Conservation (phyloP, 192 early-diverging fungal genomes). For the Coemansia sp. region DNA sequence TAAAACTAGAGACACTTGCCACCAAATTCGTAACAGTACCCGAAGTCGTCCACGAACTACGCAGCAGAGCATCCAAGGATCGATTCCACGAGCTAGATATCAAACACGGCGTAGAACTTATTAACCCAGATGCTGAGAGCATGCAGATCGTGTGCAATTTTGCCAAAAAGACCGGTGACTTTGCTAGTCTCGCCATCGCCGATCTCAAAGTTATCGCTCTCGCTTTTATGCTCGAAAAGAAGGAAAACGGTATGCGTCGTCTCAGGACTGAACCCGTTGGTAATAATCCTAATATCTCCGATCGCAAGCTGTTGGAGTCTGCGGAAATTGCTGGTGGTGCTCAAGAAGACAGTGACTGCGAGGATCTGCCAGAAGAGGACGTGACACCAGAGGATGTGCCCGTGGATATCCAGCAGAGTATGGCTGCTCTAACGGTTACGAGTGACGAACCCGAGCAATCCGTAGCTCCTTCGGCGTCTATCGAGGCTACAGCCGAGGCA, state of each 20-base stretch:
- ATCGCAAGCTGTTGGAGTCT: constrained; percentile 29
- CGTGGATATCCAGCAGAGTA: not conserved
- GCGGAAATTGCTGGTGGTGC: constrained; percentile 12
- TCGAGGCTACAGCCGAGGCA: not conserved
- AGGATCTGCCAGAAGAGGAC: constrained; percentile 11
- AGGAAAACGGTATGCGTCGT: constrained; percentile 70
- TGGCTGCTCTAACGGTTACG: constrained; percentile 15
- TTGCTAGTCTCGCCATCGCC: constrained; percentile 71
- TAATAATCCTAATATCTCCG: constrained; percentile 31
- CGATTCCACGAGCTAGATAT: constrained; percentile 37
- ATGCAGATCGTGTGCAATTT: constrained; percentile 74
- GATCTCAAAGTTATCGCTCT: constrained; percentile 93
- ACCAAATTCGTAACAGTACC: constrained; percentile 83
- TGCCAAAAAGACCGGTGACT: constrained; percentile 93
- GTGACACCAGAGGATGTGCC: not conserved
- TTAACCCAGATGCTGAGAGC: constrained; percentile 42
- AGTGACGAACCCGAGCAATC: not conserved
- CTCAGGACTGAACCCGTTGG: constrained; percentile 71
- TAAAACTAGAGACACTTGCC: constrained; percentile 64
- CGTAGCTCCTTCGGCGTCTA: not conserved
- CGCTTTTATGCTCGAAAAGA: constrained; percentile 84
- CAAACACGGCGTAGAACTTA: constrained; percentile 25
- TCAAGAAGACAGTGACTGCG: constrained; percentile 1
- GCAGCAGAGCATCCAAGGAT: constrained; percentile 73
- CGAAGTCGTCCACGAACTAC: constrained; percentile 85